These are phyloP conservation scores for Histomonas meleagridis DNA, from an alignment of 208 protist genomes.

Conservation along the genomic window DNA sequence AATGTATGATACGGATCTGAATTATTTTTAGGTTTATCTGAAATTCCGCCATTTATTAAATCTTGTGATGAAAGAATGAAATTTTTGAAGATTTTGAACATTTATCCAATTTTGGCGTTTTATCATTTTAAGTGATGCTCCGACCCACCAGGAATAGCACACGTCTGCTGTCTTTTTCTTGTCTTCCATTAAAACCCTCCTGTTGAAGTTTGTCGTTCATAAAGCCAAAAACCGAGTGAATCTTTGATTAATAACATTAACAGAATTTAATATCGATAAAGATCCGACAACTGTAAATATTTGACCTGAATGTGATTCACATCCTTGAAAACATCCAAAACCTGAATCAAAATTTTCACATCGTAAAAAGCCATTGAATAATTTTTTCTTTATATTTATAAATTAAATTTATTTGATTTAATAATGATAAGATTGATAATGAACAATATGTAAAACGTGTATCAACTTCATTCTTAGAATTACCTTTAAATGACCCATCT, in stretches of 20 bases:
- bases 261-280: slow-evolving; percentile 69
- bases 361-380: slow-evolving; percentile 65
- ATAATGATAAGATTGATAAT: slow-evolving; percentile 71
- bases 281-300: slow-evolving; percentile 75
- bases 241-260: slow-evolving; percentile 59
- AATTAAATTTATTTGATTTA: slow-evolving; percentile 62
- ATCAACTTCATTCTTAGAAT: slow-evolving; percentile 87
- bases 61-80: slow-evolving; percentile 88
- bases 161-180: slow-evolving; percentile 83
- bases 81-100: slow-evolving; percentile 66
- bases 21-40: slow-evolving; percentile 79
- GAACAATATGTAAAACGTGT: slow-evolving; percentile 87
- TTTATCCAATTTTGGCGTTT: slow-evolving; percentile 77
- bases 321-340: slow-evolving; percentile 45
- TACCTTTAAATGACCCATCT: slow-evolving; percentile 89
- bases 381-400: slow-evolving; percentile 56
- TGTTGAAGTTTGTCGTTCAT: slow-evolving; percentile 77
- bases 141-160: slow-evolving; percentile 97
- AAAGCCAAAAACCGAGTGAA: slow-evolving; percentile 80
- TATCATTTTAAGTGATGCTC: slow-evolving; percentile 67
- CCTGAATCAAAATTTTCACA: slow-evolving; percentile 95
- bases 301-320: slow-evolving; percentile 55
- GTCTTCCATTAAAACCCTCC: slow-evolving; percentile 91
- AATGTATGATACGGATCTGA: slow-evolving; percentile 96
- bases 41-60: slow-evolving; percentile 79